A percentile compares a stretch with the other conserved stretches of the same genome.
phyloP scores from a whole-genome alignment of 225 moss, liverwort and hornwort species.

The Physcomitrium patens region DNA sequence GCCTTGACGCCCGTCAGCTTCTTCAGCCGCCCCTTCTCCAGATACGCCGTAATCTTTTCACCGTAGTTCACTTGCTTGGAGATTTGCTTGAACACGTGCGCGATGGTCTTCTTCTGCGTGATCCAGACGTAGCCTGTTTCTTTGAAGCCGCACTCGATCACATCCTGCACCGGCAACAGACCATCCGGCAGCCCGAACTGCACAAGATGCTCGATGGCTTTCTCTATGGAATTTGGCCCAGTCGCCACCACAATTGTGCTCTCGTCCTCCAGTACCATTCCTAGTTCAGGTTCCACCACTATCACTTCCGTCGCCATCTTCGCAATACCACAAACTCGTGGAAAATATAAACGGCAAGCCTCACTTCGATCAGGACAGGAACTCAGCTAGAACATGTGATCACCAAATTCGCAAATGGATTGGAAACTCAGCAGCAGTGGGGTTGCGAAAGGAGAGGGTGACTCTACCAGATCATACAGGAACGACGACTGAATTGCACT shows the following conservation, averaged over 20 bases:
- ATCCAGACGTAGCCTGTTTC: constrained; percentile 51
- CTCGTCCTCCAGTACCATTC: neutral
- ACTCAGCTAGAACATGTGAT: no score
- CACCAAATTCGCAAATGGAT: no score
- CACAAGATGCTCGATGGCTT: constrained; percentile 28
- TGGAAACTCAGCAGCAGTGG: no score
- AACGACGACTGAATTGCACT: no score
- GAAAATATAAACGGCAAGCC: no score
- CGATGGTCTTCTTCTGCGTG: constrained; percentile 46
- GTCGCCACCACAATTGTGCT: neutral
- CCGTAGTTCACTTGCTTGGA: constrained; percentile 47
- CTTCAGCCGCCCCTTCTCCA: constrained; percentile 46
- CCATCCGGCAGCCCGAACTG: constrained; percentile 44
- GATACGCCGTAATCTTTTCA: constrained; percentile 41
- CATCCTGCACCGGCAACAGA: constrained; percentile 41
- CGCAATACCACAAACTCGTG: neutral
- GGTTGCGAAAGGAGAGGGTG: no score
- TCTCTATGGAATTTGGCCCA: constrained; percentile 34
- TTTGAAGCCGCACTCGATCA: constrained; percentile 41
- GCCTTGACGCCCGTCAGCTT: constrained; percentile 51
- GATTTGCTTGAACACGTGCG: constrained; percentile 42
- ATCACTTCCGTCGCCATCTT: neutral
- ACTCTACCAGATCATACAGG: no score
- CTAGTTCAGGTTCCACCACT: neutral
- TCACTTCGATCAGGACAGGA: no score